Evolutionary conservation across 1,284 basidiomycete species (phyloP).

Genomic region (Sanghuangporus baumii): DNA sequence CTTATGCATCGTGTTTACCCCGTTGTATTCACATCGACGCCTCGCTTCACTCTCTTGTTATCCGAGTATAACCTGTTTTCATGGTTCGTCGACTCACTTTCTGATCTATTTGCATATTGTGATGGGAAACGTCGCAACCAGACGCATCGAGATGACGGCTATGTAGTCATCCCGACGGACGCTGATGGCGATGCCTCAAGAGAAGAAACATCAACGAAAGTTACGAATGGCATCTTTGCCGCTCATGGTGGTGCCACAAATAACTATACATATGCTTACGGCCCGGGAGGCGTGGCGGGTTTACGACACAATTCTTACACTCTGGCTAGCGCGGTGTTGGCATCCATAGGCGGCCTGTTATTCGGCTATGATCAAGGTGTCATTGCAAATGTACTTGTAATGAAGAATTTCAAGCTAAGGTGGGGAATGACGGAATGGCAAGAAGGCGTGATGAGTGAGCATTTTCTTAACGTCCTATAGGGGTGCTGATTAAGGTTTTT

Average conservation of each 20-base stretch:
- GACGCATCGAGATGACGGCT: conserved; percentile 12
- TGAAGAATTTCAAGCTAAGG: conserved; percentile 60
- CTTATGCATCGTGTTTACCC: not conserved
- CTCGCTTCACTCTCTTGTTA: not conserved
- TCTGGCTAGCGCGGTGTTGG: conserved; percentile 60
- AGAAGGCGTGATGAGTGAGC: conserved; percentile 70
- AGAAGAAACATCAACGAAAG: not conserved
- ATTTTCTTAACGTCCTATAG: not conserved
- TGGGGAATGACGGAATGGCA: conserved; percentile 69
- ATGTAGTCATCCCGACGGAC: conserved; percentile 13
- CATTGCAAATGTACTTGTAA: conserved; percentile 79
- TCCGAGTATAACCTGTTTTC: not conserved
- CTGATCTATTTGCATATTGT: not conserved
- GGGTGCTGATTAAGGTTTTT: not conserved
- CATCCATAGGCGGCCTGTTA: conserved; percentile 71
- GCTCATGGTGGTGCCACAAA: conserved; percentile 23
- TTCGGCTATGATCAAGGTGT: conserved; percentile 79
- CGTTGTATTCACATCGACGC: not conserved
- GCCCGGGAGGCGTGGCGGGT: conserved; percentile 56
- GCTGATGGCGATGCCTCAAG: not conserved
- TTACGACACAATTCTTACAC: conserved; percentile 60
- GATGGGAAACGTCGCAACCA: not conserved
- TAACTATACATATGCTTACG: conserved; percentile 60
- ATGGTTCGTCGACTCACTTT: not conserved
- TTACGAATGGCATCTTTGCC: conserved; percentile 27